Conservation (phyloP, 345 rosid genomes). For the Lepidium africanum region DNA sequence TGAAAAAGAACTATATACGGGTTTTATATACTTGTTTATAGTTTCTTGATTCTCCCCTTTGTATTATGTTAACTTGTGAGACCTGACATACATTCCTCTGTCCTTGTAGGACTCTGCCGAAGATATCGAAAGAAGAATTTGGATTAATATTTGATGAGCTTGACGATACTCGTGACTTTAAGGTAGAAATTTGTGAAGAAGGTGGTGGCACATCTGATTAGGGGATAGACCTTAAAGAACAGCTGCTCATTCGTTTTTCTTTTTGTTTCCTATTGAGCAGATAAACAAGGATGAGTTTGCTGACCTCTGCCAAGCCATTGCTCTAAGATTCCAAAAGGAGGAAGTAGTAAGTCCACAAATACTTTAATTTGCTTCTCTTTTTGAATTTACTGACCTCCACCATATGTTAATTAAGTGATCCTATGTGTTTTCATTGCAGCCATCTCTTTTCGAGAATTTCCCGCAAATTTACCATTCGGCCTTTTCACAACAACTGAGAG, state of each 20-base stretch:
- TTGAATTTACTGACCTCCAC: slow-evolving; percentile 39
- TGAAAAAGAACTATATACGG: not conserved
- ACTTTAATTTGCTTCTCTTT: slow-evolving; percentile 14
- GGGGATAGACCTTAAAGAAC: not conserved
- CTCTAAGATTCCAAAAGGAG: slow-evolving; percentile 82
- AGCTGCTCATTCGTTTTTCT: not conserved
- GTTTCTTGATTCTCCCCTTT: not conserved
- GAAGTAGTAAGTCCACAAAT: slow-evolving; percentile 57
- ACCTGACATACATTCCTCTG: not conserved
- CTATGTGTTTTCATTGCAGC: slow-evolving; percentile 44
- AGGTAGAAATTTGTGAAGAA: slow-evolving; percentile 39
- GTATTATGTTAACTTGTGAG: not conserved
- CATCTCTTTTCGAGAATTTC: slow-evolving; percentile 57
- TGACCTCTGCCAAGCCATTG: slow-evolving; percentile 96
- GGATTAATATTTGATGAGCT: slow-evolving; percentile 80
- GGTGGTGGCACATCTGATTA: slow-evolving; percentile 3
- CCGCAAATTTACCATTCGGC: slow-evolving; percentile 56
- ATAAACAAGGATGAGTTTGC: slow-evolving; percentile 81
- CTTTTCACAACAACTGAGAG: slow-evolving; percentile 68
- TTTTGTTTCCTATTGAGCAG: slow-evolving; percentile 33
- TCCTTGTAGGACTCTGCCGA: slow-evolving; percentile 70
- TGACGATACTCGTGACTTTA: slow-evolving; percentile 89
- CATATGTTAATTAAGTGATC: slow-evolving; percentile 18
- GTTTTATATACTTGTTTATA: not conserved
- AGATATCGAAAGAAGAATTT: slow-evolving; percentile 76